A percentile compares a stretch with the other conserved stretches of the same genome.
phyloP scores from a whole-genome alignment of 2,329 filamentous ascomycete genomes.

The Fusarium sp. region DNA sequence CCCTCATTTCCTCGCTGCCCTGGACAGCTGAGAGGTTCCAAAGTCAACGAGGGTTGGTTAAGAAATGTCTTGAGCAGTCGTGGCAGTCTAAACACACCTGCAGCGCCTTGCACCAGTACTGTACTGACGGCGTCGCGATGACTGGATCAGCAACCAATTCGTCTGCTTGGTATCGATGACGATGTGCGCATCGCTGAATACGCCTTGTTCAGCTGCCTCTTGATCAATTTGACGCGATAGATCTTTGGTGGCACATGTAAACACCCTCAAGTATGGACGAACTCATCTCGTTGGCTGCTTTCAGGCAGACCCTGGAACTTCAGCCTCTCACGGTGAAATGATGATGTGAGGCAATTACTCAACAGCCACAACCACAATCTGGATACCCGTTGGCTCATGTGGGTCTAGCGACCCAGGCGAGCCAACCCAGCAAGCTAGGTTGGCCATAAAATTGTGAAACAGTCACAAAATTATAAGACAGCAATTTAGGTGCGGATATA shows the following conservation, averaged over 20 bases:
- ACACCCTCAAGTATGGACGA: neutral
- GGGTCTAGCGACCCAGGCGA: too few relatives aligned
- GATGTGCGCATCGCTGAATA: neutral
- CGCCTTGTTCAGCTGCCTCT: neutral
- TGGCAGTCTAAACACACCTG: neutral
- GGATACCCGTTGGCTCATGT: too few relatives aligned
- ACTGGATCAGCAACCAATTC: neutral
- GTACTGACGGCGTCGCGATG: neutral
- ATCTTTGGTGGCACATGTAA: neutral
- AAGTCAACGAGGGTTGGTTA: neutral
- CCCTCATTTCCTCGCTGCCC: neutral
- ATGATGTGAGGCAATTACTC: neutral
- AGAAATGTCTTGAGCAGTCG: neutral
- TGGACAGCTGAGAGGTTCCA: neutral
- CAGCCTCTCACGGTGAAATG: neutral
- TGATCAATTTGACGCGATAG: neutral
- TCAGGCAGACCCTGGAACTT: neutral
- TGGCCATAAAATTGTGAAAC: too few relatives aligned
- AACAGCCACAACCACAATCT: neutral
- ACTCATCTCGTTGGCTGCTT: neutral
- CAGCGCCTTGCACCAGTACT: neutral
- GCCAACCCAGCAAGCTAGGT: too few relatives aligned
- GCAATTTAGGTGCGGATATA: too few relatives aligned
- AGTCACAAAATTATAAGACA: too few relatives aligned
- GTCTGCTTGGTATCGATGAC: neutral